These are phyloP conservation scores for Mrakia gelida DNA, from an alignment of 768 basidiomycete genomes.

Conservation along the genomic window DNA sequence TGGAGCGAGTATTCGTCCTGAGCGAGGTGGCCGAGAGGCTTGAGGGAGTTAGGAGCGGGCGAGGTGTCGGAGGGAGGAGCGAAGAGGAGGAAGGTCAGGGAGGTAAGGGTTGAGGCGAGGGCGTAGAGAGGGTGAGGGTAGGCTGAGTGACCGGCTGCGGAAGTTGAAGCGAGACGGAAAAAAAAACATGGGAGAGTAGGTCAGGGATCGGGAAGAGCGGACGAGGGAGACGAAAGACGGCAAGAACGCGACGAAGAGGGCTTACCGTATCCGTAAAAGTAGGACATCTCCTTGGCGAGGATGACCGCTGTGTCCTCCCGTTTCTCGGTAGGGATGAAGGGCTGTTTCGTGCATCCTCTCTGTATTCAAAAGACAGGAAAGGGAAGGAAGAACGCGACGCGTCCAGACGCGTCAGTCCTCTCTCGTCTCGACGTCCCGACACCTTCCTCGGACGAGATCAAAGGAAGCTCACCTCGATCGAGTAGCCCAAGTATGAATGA, in stretches of 20 bases:
- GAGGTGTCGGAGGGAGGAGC: background rate
- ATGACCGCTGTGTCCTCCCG: slow-evolving; percentile 24
- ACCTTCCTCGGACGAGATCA: too few species aligned
- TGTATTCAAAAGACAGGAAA: background rate
- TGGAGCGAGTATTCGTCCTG: background rate
- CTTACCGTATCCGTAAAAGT: slow-evolving; percentile 12
- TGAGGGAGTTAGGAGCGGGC: background rate
- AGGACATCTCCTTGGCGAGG: slow-evolving; percentile 25
- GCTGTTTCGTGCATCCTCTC: slow-evolving; percentile 12
- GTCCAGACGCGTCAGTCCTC: background rate
- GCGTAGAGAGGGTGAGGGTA: background rate
- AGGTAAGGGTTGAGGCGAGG: background rate
- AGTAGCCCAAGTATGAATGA: slow-evolving; percentile 10
- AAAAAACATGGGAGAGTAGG: background rate
- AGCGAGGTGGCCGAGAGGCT: background rate
- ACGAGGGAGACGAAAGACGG: background rate
- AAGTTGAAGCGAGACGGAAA: background rate
- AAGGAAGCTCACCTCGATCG: background rate
- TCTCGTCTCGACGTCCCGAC: background rate
- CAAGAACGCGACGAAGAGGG: background rate
- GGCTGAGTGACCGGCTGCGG: slow-evolving; percentile 5
- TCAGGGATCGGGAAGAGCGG: background rate
- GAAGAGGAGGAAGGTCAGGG: slow-evolving; percentile 10
- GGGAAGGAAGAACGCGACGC: background rate
- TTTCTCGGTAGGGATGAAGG: slow-evolving; percentile 12